Percentiles rank a stretch among this genome's conserved stretches.
These are phyloP conservation scores for Hymenoscyphus infarciens DNA, from an alignment of 2,329 filamentous ascomycete species.

Conservation along the genomic window DNA sequence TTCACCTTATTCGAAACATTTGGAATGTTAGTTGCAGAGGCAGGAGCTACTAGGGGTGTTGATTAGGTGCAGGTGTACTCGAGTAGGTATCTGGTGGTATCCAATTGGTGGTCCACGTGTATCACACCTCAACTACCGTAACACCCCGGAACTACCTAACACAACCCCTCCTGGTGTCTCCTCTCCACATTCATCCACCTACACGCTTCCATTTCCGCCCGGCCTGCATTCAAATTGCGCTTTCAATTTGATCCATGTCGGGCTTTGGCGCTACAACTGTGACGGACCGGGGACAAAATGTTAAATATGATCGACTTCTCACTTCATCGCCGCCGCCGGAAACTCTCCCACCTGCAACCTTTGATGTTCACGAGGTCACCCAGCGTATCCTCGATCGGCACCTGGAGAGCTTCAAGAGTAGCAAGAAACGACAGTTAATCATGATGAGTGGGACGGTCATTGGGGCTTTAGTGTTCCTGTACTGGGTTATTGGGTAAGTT, in stretches of 20 bases:
- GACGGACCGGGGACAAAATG: slow-evolving; percentile 1
- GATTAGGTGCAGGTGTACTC: no score
- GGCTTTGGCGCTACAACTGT: not conserved
- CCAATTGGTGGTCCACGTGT: not conserved
- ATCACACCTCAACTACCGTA: not conserved
- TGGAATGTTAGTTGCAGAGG: not conserved
- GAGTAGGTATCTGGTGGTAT: no score
- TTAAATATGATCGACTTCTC: slow-evolving; percentile 26
- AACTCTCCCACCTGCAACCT: not conserved
- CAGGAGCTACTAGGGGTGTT: not conserved
- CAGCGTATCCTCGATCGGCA: slow-evolving; percentile 21
- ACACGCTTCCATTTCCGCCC: not conserved
- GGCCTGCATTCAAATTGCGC: not conserved
- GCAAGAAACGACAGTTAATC: slow-evolving; percentile 19
- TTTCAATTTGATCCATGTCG: not conserved
- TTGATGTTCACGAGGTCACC: slow-evolving; percentile 16
- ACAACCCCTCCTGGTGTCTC: no score
- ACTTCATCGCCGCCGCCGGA: slow-evolving; percentile 1
- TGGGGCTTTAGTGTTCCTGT: slow-evolving; percentile 24
- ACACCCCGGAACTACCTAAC: no score
- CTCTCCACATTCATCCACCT: not conserved
- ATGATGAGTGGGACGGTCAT: slow-evolving; percentile 20
- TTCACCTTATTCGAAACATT: no score
- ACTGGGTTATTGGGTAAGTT: slow-evolving; percentile 27
- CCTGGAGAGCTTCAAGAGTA: slow-evolving; percentile 20